These are phyloP conservation scores for Penicillium sp. DNA, from an alignment of 2,329 filamentous ascomycete species.

Conservation along the genomic window DNA sequence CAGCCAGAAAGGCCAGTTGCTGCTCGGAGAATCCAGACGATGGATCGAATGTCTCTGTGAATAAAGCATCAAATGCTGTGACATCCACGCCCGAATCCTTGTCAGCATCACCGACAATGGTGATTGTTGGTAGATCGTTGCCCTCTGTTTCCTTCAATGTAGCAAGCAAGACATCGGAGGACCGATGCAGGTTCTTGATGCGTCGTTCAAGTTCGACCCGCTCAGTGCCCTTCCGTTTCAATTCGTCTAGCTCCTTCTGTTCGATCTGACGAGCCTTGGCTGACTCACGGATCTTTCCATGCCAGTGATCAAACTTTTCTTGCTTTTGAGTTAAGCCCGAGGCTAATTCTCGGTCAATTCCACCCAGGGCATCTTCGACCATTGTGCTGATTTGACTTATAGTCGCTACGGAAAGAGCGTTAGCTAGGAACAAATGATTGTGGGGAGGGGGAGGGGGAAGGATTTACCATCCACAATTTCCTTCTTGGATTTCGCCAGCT, in stretches of 20 bases:
- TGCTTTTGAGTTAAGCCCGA: conserved; percentile 82
- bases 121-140: conserved; percentile 48
- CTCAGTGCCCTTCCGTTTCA: conserved; percentile 66
- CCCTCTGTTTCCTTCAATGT: conserved; percentile 51
- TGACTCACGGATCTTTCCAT: conserved; percentile 75
- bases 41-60: conserved; percentile 44
- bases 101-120: conserved; percentile 51
- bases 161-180: conserved; percentile 68
- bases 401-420: conserved; percentile 34
- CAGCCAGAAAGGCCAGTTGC: conserved; percentile 45
- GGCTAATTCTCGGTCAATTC: conserved; percentile 77
- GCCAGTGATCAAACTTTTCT: conserved; percentile 76
- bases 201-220: conserved; percentile 66
- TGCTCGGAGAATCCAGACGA: conserved; percentile 40
- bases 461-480: conserved; percentile 46
- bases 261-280: conserved; percentile 78
- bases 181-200: conserved; percentile 74
- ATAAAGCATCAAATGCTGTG: conserved; percentile 35
- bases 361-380: conserved; percentile 77
- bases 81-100: conserved; percentile 40
- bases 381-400: conserved; percentile 53
- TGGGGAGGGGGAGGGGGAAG: background rate
- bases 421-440: conserved; percentile 30
- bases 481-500: conserved; percentile 47
- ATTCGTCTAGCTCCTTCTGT: conserved; percentile 68